Conservation (phyloP, 2,329 filamentous ascomycete genomes). For the Penicillium sp. region DNA sequence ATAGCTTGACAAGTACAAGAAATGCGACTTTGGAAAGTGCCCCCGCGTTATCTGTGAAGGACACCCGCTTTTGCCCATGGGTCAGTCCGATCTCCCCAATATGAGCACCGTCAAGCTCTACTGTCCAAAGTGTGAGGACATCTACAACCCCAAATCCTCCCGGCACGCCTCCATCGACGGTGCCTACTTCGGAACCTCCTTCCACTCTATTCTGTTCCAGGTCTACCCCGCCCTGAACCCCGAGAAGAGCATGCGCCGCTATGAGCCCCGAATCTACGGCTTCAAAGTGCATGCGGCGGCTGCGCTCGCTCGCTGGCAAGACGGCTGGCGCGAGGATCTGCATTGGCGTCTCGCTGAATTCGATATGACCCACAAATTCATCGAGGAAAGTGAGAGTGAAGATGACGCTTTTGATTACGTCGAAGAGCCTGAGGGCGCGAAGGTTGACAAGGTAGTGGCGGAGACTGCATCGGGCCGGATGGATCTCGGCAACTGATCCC, state of each 20-base stretch:
- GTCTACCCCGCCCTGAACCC: slow-evolving; percentile 91
- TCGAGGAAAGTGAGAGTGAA: slow-evolving; percentile 64
- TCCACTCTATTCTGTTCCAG: slow-evolving; percentile 99
- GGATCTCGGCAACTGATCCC: slow-evolving; percentile 35
- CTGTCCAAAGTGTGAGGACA: slow-evolving; percentile 94
- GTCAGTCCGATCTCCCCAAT: slow-evolving; percentile 84
- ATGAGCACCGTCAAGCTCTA: slow-evolving; percentile 93
- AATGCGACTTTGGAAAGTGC: slow-evolving; percentile 96
- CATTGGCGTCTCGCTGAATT: slow-evolving; percentile 68
- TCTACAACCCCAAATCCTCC: slow-evolving; percentile 97
- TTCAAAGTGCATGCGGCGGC: slow-evolving; percentile 93
- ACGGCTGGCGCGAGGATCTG: slow-evolving; percentile 76
- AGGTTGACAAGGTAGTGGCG: slow-evolving; percentile 24
- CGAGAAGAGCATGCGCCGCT: slow-evolving; percentile 78
- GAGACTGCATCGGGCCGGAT: slow-evolving; percentile 37
- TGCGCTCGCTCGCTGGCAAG: slow-evolving; percentile 87
- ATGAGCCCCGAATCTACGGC: slow-evolving; percentile 87
- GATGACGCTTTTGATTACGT: slow-evolving; percentile 51
- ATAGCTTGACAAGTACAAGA: slow-evolving; percentile 98
- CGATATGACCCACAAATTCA: slow-evolving; percentile 73
- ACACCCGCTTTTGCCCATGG: slow-evolving; percentile 91
- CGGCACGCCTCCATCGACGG: slow-evolving; percentile 94
- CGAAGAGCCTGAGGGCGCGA: slow-evolving; percentile 40
- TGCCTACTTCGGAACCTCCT: slow-evolving; percentile 95
- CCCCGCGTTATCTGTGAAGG: slow-evolving; percentile 92